These are phyloP conservation scores for Haberlea rhodopensis DNA, from an alignment of 257 asterid species.

Conservation along the genomic window DNA sequence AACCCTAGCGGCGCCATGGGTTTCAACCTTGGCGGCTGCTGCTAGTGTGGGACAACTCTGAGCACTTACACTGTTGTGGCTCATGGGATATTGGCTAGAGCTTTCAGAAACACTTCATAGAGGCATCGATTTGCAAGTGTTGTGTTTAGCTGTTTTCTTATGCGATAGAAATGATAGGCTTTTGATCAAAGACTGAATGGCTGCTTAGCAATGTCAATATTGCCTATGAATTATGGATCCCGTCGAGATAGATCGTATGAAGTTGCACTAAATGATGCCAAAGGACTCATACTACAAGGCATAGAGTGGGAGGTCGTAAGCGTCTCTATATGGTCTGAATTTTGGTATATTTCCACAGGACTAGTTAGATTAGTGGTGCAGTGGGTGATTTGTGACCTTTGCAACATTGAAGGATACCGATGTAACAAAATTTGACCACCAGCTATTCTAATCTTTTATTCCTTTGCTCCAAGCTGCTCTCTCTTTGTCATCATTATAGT, in stretches of 20 bases:
- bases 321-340: not conserved
- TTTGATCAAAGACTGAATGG: not conserved
- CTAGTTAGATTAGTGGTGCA: not conserved
- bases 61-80: constrained; percentile 9
- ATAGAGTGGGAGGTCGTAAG: not conserved
- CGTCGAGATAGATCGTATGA: constrained; percentile 4
- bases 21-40: too few relatives aligned
- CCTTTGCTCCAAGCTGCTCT: too few relatives aligned
- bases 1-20: too few relatives aligned
- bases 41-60: too few relatives aligned
- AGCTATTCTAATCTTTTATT: not conserved
- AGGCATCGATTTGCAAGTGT: not conserved
- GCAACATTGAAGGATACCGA: not conserved
- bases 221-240: not conserved
- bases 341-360: not conserved
- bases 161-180: not conserved
- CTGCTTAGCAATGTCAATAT: not conserved
- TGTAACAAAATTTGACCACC: constrained; percentile 7
- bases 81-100: constrained; percentile 3
- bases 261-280: constrained; percentile 19
- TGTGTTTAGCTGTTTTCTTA: not conserved
- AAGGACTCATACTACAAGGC: not conserved
- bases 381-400: constrained; percentile 8
- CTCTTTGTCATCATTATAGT: too few relatives aligned
- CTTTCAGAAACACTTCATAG: not conserved